Evolutionary conservation across 225 moss, liverwort and hornwort genomes (phyloP).

Genomic region (Physcomitrellopsis africana): DNA sequence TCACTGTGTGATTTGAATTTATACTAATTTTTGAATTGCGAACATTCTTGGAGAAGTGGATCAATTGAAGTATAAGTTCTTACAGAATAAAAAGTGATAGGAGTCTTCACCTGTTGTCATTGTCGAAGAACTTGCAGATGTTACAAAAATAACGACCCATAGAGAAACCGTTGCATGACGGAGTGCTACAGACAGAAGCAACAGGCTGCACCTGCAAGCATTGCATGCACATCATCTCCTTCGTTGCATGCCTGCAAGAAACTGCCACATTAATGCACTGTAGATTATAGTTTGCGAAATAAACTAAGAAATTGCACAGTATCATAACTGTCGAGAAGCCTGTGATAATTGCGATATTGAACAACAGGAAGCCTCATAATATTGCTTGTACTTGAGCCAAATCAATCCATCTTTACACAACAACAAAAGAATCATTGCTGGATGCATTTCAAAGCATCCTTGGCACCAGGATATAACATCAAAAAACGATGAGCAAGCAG

Average conservation of each 20-base stretch:
- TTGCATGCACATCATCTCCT: conserved; percentile 99
- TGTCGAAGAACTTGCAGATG: conserved; percentile 98
- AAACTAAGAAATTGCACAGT: not conserved
- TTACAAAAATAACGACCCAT: conserved; percentile 96
- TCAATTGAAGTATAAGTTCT: too few relatives aligned
- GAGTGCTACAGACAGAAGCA: conserved; percentile 76
- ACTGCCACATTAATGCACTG: conserved; percentile 19
- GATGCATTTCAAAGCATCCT: too few relatives aligned
- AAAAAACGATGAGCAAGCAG: too few relatives aligned
- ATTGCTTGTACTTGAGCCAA: not conserved
- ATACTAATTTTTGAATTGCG: too few relatives aligned
- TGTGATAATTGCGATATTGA: too few relatives aligned
- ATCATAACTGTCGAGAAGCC: not conserved
- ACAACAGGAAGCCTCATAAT: not conserved
- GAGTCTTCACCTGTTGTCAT: conserved; percentile 72
- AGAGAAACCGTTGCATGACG: conserved; percentile 70
- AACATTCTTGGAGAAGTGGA: too few relatives aligned
- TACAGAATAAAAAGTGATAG: too few relatives aligned
- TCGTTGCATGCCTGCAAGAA: conserved; percentile 84
- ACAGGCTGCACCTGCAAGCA: conserved; percentile 95
- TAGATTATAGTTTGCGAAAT: not conserved
- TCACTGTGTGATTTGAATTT: too few relatives aligned
- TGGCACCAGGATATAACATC: too few relatives aligned
- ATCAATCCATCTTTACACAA: conserved; percentile 3
- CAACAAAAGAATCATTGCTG: not conserved